Evolutionary conservation across 2,329 filamentous ascomycete species (phyloP), one percentile per base, ranked within the genome.

Genomic region (Penicillium sp.): DNA sequence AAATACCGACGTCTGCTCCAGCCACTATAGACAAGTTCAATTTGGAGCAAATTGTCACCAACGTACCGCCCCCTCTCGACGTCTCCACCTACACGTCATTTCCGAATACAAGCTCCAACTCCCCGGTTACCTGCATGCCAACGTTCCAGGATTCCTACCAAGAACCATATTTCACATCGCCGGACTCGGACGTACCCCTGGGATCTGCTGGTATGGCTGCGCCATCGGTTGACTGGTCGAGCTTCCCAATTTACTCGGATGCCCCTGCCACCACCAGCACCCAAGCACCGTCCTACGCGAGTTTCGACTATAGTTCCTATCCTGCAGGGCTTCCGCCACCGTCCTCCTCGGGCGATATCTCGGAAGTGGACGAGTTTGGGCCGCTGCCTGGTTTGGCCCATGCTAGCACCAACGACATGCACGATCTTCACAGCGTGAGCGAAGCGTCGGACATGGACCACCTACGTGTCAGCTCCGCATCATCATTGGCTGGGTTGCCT

Each of bases 281-380:
- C 29, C 68, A 70, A 34, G 59, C 67, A 10, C 65, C 65, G 11
- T 71, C 67, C 9, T 71, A 69, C 42, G 62, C 66, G 11, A 69
- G 66, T 45, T 67, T 68, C 46, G 66, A 71, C 45, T 65, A 66
- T 50, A 62, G 61, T 39, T 62, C 59, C 15, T 60, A 66, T 35
- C 59, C 51, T 11, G 60, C 61, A 15, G 58, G 63, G 17, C 59
- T 65, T 6, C 54, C 68, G 9, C 59, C 66, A 1, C 66, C 62
- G 8, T 70, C 69, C 6, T 72, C 70, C 2, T 72, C 69, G 4
- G 69, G 68, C n/a, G 69, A 72, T 31, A 57, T 67, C 13, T 72
- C 70, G 3, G 70, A 73, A 45, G 59, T 64, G 9, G 70, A 71
- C 18, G 70, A 73, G 30, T 67, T 62, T 35, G 56, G 57, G 11